Evolutionary conservation across 352 stramenopile species (phyloP).

Genomic region (Phytophthora ohioensis): DNA sequence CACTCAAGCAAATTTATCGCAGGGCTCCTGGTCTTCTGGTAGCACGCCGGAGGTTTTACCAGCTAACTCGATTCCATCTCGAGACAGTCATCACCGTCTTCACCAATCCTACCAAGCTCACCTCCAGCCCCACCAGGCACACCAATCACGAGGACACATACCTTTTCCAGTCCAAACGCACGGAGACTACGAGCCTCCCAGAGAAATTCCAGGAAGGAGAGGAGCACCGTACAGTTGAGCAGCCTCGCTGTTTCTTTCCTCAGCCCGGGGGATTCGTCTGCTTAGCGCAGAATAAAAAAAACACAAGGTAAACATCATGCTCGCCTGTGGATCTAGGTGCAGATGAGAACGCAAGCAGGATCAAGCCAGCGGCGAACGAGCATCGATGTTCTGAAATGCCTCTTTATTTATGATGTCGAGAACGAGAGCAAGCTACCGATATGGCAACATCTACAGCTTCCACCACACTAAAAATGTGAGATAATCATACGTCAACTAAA

Average conservation of each 20-base stretch:
- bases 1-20: conserved; percentile 48
- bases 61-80: conserved; percentile 24
- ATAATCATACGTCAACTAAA: conserved; percentile 30
- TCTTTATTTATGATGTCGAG: conserved; percentile 47
- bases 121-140: conserved; percentile 10
- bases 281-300: conserved; percentile 13
- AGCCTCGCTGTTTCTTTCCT: background rate
- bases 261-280: background rate
- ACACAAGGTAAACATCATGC: conserved; percentile 15
- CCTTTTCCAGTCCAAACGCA: conserved; percentile 28
- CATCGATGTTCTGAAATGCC: conserved; percentile 19
- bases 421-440: conserved; percentile 27
- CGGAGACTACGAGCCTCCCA: conserved; percentile 36
- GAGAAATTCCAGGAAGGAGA: conserved; percentile 27
- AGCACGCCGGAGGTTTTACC: conserved; percentile 33
- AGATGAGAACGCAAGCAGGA: conserved; percentile 13
- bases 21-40: conserved; percentile 48
- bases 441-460: conserved; percentile 19
- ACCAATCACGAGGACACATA: conserved; percentile 18
- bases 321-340: background rate
- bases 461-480: conserved; percentile 11
- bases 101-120: conserved; percentile 30
- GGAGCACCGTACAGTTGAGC: conserved; percentile 38
- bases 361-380: conserved; percentile 2
- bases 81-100: conserved; percentile 40